Evolutionary conservation across 2,329 filamentous ascomycete species (phyloP).

Genomic region (Claviceps capensis): DNA sequence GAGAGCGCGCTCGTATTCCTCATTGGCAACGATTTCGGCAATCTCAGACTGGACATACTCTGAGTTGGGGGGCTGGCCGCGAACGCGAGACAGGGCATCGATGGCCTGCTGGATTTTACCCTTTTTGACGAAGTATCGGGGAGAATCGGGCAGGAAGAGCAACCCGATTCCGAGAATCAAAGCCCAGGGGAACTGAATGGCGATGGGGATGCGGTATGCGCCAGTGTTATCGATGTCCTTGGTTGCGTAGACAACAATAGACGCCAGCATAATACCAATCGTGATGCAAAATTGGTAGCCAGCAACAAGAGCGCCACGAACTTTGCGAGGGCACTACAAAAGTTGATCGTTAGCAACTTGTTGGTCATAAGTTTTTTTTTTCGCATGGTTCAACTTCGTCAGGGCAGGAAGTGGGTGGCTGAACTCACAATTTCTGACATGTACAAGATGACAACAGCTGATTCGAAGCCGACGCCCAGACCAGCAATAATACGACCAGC

Average conservation of each 20-base stretch:
- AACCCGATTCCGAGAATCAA: conserved; percentile 60
- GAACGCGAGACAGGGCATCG: conserved; percentile 48
- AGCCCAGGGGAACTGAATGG: conserved; percentile 68
- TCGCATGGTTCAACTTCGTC: too few relatives aligned
- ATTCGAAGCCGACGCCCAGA: conserved; percentile 68
- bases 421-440: conserved; percentile 63
- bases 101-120: conserved; percentile 54
- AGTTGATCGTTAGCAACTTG: neutral
- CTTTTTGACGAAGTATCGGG: conserved; percentile 74
- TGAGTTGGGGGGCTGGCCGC: conserved; percentile 59
- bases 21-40: conserved; percentile 79
- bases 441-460: conserved; percentile 70
- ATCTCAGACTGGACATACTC: conserved; percentile 69
- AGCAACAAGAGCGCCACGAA: conserved; percentile 64
- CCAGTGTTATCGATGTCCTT: conserved; percentile 46
- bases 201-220: conserved; percentile 71
- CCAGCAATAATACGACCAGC: conserved; percentile 63
- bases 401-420: too few relatives aligned
- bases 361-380: neutral
- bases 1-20: conserved; percentile 65
- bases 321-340: conserved; percentile 45
- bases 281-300: conserved; percentile 79
- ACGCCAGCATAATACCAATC: conserved; percentile 61
- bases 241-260: conserved; percentile 60
- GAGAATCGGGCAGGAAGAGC: conserved; percentile 68